A percentile compares a stretch with the other conserved stretches of the same genome.
Evolutionary conservation across 257 asterid species (phyloP).

Genomic region (Scutellaria minor): DNA sequence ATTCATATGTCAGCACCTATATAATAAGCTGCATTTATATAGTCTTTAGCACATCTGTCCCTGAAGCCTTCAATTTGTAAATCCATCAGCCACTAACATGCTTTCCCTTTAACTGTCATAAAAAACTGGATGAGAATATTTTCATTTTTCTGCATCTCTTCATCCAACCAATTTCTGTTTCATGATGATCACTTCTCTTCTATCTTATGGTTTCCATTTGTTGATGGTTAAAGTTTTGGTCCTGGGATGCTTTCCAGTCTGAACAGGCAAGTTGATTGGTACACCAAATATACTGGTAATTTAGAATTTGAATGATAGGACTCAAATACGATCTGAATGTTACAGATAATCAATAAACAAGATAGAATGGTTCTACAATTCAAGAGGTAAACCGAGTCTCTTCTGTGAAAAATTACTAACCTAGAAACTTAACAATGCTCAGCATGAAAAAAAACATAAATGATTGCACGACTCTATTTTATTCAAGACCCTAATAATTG

Average conservation of each 20-base stretch:
- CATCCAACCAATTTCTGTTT: not conserved
- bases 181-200: not conserved
- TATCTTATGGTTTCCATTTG: not conserved
- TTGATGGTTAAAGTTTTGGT: not conserved
- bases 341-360: no score
- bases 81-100: constrained; percentile 9
- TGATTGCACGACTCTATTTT: no score
- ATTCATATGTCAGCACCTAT: not conserved
- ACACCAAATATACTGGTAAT: not conserved
- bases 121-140: not conserved
- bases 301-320: not conserved
- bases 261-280: not conserved
- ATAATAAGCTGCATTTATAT: not conserved
- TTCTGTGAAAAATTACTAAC: no score
- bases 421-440: no score
- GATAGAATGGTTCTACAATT: no score
- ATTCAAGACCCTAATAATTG: no score
- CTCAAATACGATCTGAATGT: no score
- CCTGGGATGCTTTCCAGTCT: constrained; percentile 14
- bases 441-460: no score
- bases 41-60: constrained; percentile 14
- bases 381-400: no score
- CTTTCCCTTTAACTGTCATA: not conserved
- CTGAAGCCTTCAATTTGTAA: not conserved
- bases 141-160: not conserved